Conservation (phyloP, 2,329 filamentous ascomycete species). For the Incumbomyces delicatus region DNA sequence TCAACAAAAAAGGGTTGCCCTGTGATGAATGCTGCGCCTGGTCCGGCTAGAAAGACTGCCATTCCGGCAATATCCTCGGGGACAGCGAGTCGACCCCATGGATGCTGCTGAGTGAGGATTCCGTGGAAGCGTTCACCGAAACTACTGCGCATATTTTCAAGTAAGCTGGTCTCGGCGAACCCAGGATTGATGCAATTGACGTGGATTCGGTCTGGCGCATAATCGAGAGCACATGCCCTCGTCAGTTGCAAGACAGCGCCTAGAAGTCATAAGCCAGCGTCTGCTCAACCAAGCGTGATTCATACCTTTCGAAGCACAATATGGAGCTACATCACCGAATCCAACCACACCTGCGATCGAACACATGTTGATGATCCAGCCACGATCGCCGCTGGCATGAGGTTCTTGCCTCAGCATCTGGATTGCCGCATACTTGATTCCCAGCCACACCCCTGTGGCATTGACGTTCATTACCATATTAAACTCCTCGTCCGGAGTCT, state of each 20-base stretch:
- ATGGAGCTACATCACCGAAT: constrained; percentile 11
- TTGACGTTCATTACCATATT: constrained; percentile 26
- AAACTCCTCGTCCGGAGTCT: constrained; percentile 6
- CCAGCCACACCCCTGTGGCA: constrained; percentile 31
- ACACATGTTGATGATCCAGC: constrained; percentile 29
- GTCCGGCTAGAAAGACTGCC: constrained; percentile 26
- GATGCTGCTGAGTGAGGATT: constrained; percentile 8
- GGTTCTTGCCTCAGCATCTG: constrained; percentile 18
- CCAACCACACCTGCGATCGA: constrained; percentile 25
- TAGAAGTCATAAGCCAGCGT: background rate
- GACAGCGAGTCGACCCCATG: constrained; percentile 15
- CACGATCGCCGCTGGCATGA: constrained; percentile 24
- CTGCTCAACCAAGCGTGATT: background rate
- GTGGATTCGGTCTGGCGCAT: constrained; percentile 27
- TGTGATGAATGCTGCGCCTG: constrained; percentile 36
- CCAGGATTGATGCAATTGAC: constrained; percentile 47
- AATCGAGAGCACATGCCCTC: constrained; percentile 27
- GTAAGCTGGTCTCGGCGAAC: constrained; percentile 26
- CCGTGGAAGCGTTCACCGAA: constrained; percentile 5
- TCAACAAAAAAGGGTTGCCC: constrained; percentile 37
- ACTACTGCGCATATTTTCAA: constrained; percentile 7
- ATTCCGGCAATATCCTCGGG: constrained; percentile 20
- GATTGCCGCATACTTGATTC: constrained; percentile 26
- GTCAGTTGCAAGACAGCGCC: constrained; percentile 25
- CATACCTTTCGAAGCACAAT: constrained; percentile 19